phyloP scores from a whole-genome alignment of 257 asterid genomes.

The Scutellaria galericulata region DNA sequence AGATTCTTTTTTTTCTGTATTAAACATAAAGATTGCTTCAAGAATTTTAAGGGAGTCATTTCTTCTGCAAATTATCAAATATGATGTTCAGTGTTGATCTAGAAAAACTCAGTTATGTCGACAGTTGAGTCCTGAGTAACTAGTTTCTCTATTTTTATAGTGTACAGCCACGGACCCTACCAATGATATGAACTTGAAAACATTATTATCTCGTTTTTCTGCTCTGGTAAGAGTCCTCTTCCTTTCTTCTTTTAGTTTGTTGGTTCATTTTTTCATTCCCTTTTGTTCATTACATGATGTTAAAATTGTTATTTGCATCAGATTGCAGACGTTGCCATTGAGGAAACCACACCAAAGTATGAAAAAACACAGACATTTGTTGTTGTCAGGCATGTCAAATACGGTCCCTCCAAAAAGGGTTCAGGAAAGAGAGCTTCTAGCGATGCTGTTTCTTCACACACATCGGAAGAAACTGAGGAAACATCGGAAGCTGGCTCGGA shows the following conservation, averaged over 20 bases:
- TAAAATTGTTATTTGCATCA: slow-evolving; percentile 37
- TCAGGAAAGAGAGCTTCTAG: slow-evolving; percentile 56
- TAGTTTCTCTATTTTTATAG: slow-evolving; percentile 44
- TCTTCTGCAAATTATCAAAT: slow-evolving; percentile 9
- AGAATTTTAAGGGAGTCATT: not conserved
- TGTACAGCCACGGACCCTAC: slow-evolving; percentile 60
- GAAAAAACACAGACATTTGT: slow-evolving; percentile 70
- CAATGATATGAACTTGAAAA: slow-evolving; percentile 46
- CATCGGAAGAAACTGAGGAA: slow-evolving; percentile 32
- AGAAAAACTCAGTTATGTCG: not conserved
- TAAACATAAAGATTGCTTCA: not conserved
- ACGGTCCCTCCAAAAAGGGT: slow-evolving; percentile 66
- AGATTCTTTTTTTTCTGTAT: not conserved
- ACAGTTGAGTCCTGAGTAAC: slow-evolving; percentile 18
- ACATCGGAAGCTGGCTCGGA: slow-evolving; percentile 24
- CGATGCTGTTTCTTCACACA: slow-evolving; percentile 29
- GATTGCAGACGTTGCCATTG: slow-evolving; percentile 67
- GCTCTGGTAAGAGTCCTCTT: slow-evolving; percentile 58
- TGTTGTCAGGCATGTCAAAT: slow-evolving; percentile 75
- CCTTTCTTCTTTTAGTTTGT: slow-evolving; percentile 28
- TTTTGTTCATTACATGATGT: slow-evolving; percentile 2
- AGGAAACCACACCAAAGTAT: slow-evolving; percentile 61
- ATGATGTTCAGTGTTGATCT: not conserved
- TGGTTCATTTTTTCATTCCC: slow-evolving; percentile 6
- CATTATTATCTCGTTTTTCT: slow-evolving; percentile 63